Base-by-base conservation (phyloP, 352 stramenopile species). In the Blastocystis hominis region DNA sequence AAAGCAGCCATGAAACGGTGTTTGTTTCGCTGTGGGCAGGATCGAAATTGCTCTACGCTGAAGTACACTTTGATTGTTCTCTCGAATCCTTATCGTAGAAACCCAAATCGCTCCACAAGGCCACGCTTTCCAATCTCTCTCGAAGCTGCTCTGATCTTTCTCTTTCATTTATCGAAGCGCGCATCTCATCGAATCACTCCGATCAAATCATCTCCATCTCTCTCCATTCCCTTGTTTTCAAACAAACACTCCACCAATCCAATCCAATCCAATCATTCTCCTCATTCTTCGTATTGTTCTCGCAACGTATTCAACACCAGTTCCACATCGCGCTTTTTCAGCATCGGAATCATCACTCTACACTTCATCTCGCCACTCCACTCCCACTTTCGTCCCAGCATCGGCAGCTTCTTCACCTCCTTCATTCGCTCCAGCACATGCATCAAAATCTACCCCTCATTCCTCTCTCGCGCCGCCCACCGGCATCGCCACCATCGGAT, bases 321-420 rank as follows among this genome's bases (percentile, higher is more conserved):
- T 3, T 87, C 77, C 7, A 87, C 59, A 42, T 87, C 77, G 20
- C 53, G 40, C 77, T 87, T 87, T 50, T 87, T 87, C 61, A 87
- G 44, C 34, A 47, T 9, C 3, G 56, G 46, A 44, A 87, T 64
- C 54, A 76, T 87, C 42, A 69, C 50, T 30, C 50, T 59, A 59
- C n/a, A 13, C n/a, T 13, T 59, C 50, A 59, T 20, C n/a, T 0
- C 1, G 1, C 0, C 13, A 59, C 2, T n/a, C 50, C 13, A 20
- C n/a, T 1, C 13, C 10, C n/a, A 72, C 36, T 75, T 75, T 17
- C 55, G 40, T 75, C 63, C 54, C n/a, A 36, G 20, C 13, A 87
- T 61, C 24, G 44, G 30, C 20, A 78, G 44, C 44, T 87, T 87
- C n/a, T 77, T 87, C 3, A 77, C 42, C 20, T 87, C 77, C 66